Percentiles rank a stretch among this genome's conserved stretches.
Evolutionary conservation across 23 red algal genomes (phyloP).

Genomic region (Chondrus crispus): DNA sequence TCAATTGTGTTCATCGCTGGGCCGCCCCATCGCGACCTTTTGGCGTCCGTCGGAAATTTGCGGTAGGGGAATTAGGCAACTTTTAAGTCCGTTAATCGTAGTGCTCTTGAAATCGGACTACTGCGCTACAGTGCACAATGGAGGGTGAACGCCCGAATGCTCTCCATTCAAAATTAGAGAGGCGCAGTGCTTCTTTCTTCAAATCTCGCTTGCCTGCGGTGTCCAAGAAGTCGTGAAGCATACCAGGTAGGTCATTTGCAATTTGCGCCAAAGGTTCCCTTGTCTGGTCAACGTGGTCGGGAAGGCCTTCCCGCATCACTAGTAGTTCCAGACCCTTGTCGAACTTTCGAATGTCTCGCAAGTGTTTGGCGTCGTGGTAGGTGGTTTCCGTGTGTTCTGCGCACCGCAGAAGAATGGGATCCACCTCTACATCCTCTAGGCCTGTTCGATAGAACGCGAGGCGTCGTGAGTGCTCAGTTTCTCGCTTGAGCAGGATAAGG

Average conservation of each 20-base stretch:
- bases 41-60: too few species aligned
- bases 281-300: neutral
- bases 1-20: too few species aligned
- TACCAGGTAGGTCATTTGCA: neutral
- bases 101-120: too few species aligned
- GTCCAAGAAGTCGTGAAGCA: neutral
- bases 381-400: neutral
- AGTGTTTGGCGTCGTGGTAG: neutral
- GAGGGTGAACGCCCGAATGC: too few species aligned
- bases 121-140: too few species aligned
- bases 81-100: too few species aligned
- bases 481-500: neutral
- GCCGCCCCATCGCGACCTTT: too few species aligned
- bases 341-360: neutral
- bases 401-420: neutral
- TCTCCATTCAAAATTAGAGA: too few species aligned
- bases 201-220: neutral
- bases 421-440: neutral
- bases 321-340: neutral
- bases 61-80: too few species aligned
- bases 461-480: neutral
- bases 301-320: neutral
- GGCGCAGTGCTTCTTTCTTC: neutral
- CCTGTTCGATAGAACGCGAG: neutral
- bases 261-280: neutral